Percentiles rank a stretch among this genome's conserved stretches.
phyloP scores from a whole-genome alignment of 139 green algal species.

The Asterochloris sp. region DNA sequence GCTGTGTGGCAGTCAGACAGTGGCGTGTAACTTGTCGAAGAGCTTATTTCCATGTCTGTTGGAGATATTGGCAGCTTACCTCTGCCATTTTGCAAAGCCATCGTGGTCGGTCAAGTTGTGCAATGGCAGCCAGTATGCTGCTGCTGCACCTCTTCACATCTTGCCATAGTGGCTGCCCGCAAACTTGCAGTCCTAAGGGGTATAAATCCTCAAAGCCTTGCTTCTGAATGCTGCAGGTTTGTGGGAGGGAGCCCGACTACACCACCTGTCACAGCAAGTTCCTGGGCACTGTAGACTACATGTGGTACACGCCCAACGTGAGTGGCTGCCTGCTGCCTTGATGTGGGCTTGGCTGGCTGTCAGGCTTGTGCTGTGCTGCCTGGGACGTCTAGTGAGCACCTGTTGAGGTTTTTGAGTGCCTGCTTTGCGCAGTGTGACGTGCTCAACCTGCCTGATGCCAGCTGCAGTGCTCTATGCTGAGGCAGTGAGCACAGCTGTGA shows the following conservation, averaged over 20 bases:
- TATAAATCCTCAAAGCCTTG: neutral
- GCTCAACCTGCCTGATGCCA: neutral
- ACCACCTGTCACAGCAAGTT: constrained; percentile 64
- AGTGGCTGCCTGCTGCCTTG: neutral
- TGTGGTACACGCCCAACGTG: constrained; percentile 52
- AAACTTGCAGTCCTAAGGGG: neutral
- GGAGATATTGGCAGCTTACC: too few species aligned
- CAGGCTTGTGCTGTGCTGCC: neutral
- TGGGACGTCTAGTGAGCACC: too few species aligned
- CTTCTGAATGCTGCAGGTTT: neutral
- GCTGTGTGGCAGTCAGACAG: too few species aligned
- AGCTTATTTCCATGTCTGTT: too few species aligned
- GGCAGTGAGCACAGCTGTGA: too few species aligned
- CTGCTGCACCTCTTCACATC: too few species aligned
- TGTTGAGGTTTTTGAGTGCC: too few species aligned
- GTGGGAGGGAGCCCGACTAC: constrained; percentile 47
- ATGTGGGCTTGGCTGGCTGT: neutral
- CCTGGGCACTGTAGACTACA: constrained; percentile 75
- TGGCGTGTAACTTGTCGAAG: too few species aligned
- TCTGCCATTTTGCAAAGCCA: too few species aligned
- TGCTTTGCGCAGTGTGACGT: neutral
- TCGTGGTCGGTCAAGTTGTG: too few species aligned
- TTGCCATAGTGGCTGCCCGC: neutral
- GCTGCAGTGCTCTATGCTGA: too few species aligned
- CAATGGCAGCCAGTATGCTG: too few species aligned